A percentile compares a stretch with the other conserved stretches of the same genome.
Evolutionary conservation across 2,329 filamentous ascomycete species (phyloP).

Genomic region (Rhynchosporium agropyri): DNA sequence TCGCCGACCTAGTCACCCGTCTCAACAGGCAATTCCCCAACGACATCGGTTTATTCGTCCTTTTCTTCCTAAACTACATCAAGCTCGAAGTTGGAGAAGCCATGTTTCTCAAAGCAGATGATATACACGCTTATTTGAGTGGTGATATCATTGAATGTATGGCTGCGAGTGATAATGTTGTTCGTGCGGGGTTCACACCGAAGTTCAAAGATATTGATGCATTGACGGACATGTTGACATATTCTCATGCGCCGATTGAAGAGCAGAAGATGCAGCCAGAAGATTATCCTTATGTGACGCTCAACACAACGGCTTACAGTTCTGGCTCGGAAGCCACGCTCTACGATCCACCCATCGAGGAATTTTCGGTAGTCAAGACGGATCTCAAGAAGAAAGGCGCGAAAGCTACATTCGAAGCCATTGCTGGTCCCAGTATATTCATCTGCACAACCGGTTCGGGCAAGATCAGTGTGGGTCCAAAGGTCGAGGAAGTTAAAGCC

Average conservation of each 20-base stretch:
- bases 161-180: slow-evolving; percentile 98
- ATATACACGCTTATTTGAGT: slow-evolving; percentile 93
- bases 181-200: slow-evolving; percentile 94
- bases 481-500: slow-evolving; percentile 71
- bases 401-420: slow-evolving; percentile 84
- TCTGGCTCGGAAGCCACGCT: slow-evolving; percentile 72
- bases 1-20: slow-evolving; percentile 76
- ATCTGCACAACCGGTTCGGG: slow-evolving; percentile 87
- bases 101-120: slow-evolving; percentile 93
- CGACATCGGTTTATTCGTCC: slow-evolving; percentile 91
- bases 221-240: slow-evolving; percentile 88
- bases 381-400: slow-evolving; percentile 70
- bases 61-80: slow-evolving; percentile 97
- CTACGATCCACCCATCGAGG: slow-evolving; percentile 95
- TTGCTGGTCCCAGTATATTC: slow-evolving; percentile 87
- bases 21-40: slow-evolving; percentile 82
- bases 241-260: slow-evolving; percentile 90
- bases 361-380: slow-evolving; percentile 88
- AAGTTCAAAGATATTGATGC: slow-evolving; percentile 98
- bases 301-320: slow-evolving; percentile 81
- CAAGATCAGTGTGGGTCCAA: slow-evolving; percentile 82
- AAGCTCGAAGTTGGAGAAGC: slow-evolving; percentile 86
- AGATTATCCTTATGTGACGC: slow-evolving; percentile 82
- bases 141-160: slow-evolving; percentile 99
- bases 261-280: slow-evolving; percentile 90